These are phyloP conservation scores for Phytophthora sp. DNA, from an alignment of 352 stramenopile genomes.

Conservation along the genomic window DNA sequence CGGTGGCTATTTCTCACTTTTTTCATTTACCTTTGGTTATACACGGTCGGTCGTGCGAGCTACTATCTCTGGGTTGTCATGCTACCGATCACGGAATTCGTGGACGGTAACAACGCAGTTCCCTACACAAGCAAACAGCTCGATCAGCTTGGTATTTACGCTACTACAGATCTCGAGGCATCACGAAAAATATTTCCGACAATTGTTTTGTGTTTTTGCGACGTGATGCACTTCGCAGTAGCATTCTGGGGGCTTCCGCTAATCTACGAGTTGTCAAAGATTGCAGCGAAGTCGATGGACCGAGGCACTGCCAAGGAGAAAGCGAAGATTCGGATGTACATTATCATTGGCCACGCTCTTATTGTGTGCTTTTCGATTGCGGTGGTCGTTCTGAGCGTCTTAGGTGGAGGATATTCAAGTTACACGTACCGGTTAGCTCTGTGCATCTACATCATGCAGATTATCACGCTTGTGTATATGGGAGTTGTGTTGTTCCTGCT, in stretches of 20 bases:
- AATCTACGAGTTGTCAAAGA: slow-evolving; percentile 61
- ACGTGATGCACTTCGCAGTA: slow-evolving; percentile 56
- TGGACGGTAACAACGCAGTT: slow-evolving; percentile 38
- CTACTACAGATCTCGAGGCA: slow-evolving; percentile 36
- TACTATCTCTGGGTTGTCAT: slow-evolving; percentile 54
- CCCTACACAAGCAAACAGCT: slow-evolving; percentile 44
- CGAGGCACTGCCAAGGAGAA: slow-evolving; percentile 49
- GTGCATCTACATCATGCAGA: slow-evolving; percentile 54
- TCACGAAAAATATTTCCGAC: slow-evolving; percentile 37
- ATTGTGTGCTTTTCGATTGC: slow-evolving; percentile 37
- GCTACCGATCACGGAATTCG: slow-evolving; percentile 37
- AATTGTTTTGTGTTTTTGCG: slow-evolving; percentile 45
- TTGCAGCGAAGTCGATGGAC: slow-evolving; percentile 71
- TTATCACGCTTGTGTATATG: slow-evolving; percentile 56
- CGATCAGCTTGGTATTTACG: slow-evolving; percentile 58
- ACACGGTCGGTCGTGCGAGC: slow-evolving; percentile 33
- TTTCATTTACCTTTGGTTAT: slow-evolving; percentile 57
- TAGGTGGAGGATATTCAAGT: slow-evolving; percentile 41
- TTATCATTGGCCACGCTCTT: slow-evolving; percentile 27
- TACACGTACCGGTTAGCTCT: slow-evolving; percentile 44
- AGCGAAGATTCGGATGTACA: slow-evolving; percentile 49
- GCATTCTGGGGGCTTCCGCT: slow-evolving; percentile 60
- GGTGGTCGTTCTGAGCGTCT: slow-evolving; percentile 31
- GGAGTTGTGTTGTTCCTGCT: slow-evolving; percentile 41
- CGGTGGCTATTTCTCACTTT: slow-evolving; percentile 67